phyloP scores from a whole-genome alignment of 2,329 filamentous ascomycete genomes.

The Eutypa lata region DNA sequence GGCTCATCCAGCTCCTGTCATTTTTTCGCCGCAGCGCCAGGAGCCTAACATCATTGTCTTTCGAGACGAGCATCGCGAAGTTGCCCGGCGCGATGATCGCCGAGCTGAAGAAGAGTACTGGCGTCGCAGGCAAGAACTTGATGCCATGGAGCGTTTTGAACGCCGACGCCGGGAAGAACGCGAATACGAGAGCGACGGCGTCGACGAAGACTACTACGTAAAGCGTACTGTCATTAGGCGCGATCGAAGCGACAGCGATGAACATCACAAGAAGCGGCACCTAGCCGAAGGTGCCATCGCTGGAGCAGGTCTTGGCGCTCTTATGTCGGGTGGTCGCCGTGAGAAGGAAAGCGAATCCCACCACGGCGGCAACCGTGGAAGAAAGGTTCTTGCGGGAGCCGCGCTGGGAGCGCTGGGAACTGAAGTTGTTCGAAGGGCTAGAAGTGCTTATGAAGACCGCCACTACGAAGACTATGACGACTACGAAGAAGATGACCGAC shows the following conservation, averaged over 20 bases:
- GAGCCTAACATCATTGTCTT: constrained; percentile 44
- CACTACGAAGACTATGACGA: constrained; percentile 38
- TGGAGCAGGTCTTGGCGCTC: constrained; percentile 59
- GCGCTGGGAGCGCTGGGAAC: constrained; percentile 62
- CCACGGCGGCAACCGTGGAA: constrained; percentile 44
- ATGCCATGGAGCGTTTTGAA: constrained; percentile 28
- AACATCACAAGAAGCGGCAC: constrained; percentile 54
- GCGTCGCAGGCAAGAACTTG: constrained; percentile 38
- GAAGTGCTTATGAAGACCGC: constrained; percentile 58
- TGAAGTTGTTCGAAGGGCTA: constrained; percentile 57
- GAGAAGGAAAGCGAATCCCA: constrained; percentile 47
- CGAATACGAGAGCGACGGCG: constrained; percentile 34
- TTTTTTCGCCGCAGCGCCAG: constrained; percentile 38
- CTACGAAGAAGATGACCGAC: constrained; percentile 34
- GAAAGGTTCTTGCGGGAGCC: constrained; percentile 59
- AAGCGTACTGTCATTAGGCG: constrained; percentile 45
- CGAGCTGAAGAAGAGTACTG: constrained; percentile 48
- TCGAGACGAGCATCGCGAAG: constrained; percentile 37
- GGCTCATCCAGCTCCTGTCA: constrained; percentile 47
- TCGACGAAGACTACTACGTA: constrained; percentile 45
- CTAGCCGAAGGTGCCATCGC: constrained; percentile 64
- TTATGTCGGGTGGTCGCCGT: constrained; percentile 53
- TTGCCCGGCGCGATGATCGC: constrained; percentile 31
- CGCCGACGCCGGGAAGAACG: constrained; percentile 34
- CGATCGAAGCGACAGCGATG: constrained; percentile 48